Percentiles rank a stretch among this genome's conserved stretches.
Evolutionary conservation across 257 asterid species (phyloP).

Genomic region (Solanum arcanum): DNA sequence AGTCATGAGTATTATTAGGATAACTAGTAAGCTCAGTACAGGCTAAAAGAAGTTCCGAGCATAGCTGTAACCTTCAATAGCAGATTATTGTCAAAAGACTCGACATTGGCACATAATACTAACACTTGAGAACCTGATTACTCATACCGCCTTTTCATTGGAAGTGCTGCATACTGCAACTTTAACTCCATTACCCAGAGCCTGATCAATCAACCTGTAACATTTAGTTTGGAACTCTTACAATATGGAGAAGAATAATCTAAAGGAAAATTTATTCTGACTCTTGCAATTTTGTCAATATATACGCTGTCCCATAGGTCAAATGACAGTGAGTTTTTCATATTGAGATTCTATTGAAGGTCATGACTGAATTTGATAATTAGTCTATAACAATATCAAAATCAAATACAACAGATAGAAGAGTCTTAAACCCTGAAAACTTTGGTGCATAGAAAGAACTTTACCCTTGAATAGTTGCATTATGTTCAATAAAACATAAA

Average conservation of each 20-base stretch:
- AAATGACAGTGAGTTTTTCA: not conserved
- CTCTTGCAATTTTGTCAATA: not conserved
- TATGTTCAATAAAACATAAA: not conserved
- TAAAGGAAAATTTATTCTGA: not conserved
- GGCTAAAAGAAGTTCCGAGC: not conserved
- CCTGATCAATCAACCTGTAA: slow-evolving; percentile 85
- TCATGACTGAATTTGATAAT: not conserved
- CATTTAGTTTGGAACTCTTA: not conserved
- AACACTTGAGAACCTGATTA: slow-evolving; percentile 38
- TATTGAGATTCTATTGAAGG: not conserved
- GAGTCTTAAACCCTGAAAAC: not conserved
- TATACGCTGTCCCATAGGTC: not conserved
- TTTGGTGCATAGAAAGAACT: not conserved
- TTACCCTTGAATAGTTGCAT: not conserved
- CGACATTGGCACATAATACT: not conserved
- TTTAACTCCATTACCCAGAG: slow-evolving; percentile 58
- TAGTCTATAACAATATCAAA: not conserved
- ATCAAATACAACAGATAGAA: not conserved
- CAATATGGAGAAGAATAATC: not conserved
- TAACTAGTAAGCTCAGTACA: not conserved
- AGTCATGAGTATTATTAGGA: not conserved
- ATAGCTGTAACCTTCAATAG: not conserved
- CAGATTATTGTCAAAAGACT: not conserved
- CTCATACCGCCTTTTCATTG: slow-evolving; percentile 98
- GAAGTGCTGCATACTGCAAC: slow-evolving; percentile 99